Evolutionary conservation across 257 asterid genomes (phyloP).

Genomic region (Lycium barbarum): DNA sequence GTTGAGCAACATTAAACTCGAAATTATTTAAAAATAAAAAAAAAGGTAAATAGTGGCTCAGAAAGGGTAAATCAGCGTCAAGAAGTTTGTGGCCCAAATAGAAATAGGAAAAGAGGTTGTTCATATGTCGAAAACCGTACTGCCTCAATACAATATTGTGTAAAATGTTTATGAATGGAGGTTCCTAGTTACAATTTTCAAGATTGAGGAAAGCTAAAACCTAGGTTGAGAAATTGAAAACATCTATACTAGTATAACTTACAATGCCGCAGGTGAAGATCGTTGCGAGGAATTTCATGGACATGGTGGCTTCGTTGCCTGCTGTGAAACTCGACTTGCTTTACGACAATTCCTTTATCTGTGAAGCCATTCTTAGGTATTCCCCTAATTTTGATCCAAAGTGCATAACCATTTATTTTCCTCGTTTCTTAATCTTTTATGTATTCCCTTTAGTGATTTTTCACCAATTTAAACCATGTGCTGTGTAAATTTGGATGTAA

Average conservation of each 20-base stretch:
- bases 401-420: neutral
- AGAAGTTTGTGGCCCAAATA: too few relatives aligned
- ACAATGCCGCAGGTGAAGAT: conserved; percentile 93
- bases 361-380: conserved; percentile 95
- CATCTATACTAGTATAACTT: neutral
- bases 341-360: conserved; percentile 83
- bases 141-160: neutral
- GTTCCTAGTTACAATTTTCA: neutral
- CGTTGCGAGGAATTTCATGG: conserved; percentile 95
- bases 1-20: too few relatives aligned
- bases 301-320: conserved; percentile 98
- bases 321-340: conserved; percentile 89
- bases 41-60: too few relatives aligned
- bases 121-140: neutral
- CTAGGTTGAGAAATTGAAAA: conserved; percentile 16
- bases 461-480: neutral
- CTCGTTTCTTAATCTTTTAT: neutral
- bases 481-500: neutral
- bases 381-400: neutral
- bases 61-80: too few relatives aligned
- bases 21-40: too few relatives aligned
- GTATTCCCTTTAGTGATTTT: too few relatives aligned
- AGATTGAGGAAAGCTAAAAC: neutral
- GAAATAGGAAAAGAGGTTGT: neutral
- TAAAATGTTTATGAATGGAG: neutral